A percentile compares a stretch with the other conserved stretches of the same genome.
These are phyloP conservation scores for Colletotrichum paranaense DNA, from an alignment of 2,329 filamentous ascomycete genomes.

Conservation along the genomic window DNA sequence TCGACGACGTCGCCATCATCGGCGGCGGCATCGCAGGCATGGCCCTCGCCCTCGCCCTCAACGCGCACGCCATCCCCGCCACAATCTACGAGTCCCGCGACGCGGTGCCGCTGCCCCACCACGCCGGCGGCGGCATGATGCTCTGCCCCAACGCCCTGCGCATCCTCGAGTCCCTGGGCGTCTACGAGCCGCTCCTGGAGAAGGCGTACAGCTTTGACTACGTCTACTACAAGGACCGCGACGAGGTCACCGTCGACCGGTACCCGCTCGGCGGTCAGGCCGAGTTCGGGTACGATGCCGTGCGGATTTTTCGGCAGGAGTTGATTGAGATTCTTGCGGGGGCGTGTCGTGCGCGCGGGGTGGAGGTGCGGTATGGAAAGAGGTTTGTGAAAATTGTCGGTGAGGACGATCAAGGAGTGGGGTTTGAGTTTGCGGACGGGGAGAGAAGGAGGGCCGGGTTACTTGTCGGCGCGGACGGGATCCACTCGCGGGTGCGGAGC, in stretches of 20 bases:
- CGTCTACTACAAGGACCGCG: conserved; percentile 56
- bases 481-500: conserved; percentile 64
- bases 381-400: conserved; percentile 54
- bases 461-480: conserved; percentile 69
- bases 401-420: conserved; percentile 53
- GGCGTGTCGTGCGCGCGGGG: conserved; percentile 39
- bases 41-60: conserved; percentile 63
- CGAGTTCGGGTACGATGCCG: conserved; percentile 62
- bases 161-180: conserved; percentile 60
- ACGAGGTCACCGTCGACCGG: conserved; percentile 46
- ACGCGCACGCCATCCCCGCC: conserved; percentile 60
- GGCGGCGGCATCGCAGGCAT: conserved; percentile 34
- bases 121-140: conserved; percentile 67
- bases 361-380: conserved; percentile 57
- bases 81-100: conserved; percentile 63
- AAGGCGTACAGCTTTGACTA: conserved; percentile 63
- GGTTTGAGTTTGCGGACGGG: conserved; percentile 60
- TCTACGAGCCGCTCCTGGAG: conserved; percentile 57
- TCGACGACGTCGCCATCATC: conserved; percentile 27
- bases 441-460: conserved; percentile 50
- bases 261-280: conserved; percentile 60
- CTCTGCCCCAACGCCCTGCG: conserved; percentile 69
- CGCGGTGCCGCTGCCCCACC: conserved; percentile 46
- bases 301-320: conserved; percentile 66
- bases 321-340: conserved; percentile 54